A percentile compares a stretch with the other conserved stretches of the same genome.
Conservation (phyloP, 768 basidiomycete species). For the Mrakia blollopis region DNA sequence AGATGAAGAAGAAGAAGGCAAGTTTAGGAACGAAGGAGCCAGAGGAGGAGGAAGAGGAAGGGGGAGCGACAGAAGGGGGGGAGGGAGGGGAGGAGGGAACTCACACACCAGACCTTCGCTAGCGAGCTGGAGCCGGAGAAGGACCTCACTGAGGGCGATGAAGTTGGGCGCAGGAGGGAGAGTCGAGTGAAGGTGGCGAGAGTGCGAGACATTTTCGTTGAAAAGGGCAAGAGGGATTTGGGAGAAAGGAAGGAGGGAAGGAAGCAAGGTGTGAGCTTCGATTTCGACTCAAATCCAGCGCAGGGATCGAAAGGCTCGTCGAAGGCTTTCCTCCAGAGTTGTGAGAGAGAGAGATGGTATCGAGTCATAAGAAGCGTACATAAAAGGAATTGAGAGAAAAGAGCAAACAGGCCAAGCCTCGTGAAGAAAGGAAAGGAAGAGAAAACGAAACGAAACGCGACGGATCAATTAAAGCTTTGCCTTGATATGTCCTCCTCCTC, state of each 20-base stretch:
- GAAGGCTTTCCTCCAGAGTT: not conserved
- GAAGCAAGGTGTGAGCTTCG: not conserved
- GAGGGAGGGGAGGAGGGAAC: not conserved
- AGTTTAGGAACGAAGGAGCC: not conserved
- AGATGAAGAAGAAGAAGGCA: not conserved
- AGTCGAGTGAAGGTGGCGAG: not conserved
- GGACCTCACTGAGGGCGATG: not conserved
- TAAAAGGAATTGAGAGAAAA: not conserved
- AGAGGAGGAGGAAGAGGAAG: not conserved
- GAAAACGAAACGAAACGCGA: not conserved
- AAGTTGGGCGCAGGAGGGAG: not conserved
- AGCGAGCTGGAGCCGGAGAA: not conserved
- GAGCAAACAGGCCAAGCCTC: not conserved
- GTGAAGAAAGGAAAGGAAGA: not conserved
- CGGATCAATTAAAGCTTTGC: constrained; percentile 48
- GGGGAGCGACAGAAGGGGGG: not conserved
- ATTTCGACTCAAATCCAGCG: not conserved
- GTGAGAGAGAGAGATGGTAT: not conserved
- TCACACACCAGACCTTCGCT: not conserved
- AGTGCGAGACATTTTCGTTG: no score
- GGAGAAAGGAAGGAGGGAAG: not conserved
- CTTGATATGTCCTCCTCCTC: constrained; percentile 42
- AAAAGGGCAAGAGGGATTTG: not conserved
- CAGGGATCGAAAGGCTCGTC: not conserved
- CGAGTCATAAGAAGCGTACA: not conserved